Evolutionary conservation across 2,329 filamentous ascomycete species (phyloP).

Genomic region (Neopestalotiopsis sp.): DNA sequence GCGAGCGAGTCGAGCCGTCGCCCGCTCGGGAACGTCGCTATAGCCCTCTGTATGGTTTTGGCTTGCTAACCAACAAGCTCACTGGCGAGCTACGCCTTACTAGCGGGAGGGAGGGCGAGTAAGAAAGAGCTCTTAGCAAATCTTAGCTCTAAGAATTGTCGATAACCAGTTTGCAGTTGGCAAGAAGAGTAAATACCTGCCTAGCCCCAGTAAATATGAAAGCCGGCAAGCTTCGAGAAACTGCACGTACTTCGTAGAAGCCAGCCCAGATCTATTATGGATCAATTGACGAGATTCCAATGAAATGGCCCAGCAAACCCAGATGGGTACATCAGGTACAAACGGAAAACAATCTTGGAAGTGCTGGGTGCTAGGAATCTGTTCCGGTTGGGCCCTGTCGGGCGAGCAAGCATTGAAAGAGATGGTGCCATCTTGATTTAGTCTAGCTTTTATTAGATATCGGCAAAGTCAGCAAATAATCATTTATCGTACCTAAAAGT

Average conservation of each 20-base stretch:
- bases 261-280: neutral
- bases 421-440: neutral
- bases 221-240: too few species aligned
- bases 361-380: neutral
- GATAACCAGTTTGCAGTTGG: neutral
- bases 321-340: neutral
- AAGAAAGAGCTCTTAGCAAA: neutral
- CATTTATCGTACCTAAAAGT: neutral
- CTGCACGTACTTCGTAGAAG: neutral
- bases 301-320: neutral
- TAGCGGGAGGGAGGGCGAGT: too few species aligned
- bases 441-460: neutral
- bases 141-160: neutral
- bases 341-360: neutral
- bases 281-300: neutral
- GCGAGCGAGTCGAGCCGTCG: neutral
- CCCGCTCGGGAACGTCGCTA: neutral
- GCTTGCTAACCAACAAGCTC: too few species aligned
- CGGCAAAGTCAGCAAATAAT: neutral
- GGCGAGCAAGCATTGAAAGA: neutral
- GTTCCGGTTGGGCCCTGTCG: neutral
- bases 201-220: too few species aligned
- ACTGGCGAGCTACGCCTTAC: too few species aligned
- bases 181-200: neutral
- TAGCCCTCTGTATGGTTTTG: too few species aligned